Evolutionary conservation across 306 rosid genomes (phyloP), one percentile per base, ranked within the genome.

Genomic region (Dalbergia cochinchinensis): DNA sequence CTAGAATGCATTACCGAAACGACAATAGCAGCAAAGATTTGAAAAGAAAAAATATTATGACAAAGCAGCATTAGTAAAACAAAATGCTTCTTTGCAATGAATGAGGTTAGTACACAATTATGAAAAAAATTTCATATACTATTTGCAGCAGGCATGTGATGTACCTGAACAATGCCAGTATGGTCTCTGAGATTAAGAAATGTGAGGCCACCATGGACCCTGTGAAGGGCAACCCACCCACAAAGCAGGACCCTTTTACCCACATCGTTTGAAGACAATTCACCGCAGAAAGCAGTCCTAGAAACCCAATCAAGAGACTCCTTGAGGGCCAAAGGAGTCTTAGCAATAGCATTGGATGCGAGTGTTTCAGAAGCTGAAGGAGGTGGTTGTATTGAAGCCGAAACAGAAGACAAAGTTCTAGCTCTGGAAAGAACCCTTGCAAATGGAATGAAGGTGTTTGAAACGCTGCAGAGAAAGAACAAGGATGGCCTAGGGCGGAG

Each of bases 191-290:
- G 97, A 82, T 91, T 92, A 74, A 92, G 87, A 74, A 91, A 92
- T 37, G 97, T 91, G 64, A 91, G 91, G 66, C 97, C 94, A 80
- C 93, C 98, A 57, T 95, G 98, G 80, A 95, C 87, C 54, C 99
- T 86, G 76, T 92, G 99, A 72, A 92, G 91, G 3, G 99, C 97
- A 78, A 95, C 98, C 98, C 98, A 95, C 5, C 99, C 99, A 83
- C 98, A 95, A 51, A 95, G 89, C 31, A 57, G 84, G 58, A 92
- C 96, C 74, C 79, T 86, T 80, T 90, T 84, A 16, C 96, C 97
- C 18, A 89, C 92, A 67, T 92, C 93, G 20, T 77, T 74, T 4
- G 20, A 64, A 63, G 89, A 86, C 77, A 95, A 71, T 0, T 95
- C 79, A 22, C 98, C 97, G 35, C 96, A 95, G 15, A 76, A 75